Evolutionary conservation across 2,329 filamentous ascomycete genomes (phyloP).

Genomic region (Stromatinia cepivora): DNA sequence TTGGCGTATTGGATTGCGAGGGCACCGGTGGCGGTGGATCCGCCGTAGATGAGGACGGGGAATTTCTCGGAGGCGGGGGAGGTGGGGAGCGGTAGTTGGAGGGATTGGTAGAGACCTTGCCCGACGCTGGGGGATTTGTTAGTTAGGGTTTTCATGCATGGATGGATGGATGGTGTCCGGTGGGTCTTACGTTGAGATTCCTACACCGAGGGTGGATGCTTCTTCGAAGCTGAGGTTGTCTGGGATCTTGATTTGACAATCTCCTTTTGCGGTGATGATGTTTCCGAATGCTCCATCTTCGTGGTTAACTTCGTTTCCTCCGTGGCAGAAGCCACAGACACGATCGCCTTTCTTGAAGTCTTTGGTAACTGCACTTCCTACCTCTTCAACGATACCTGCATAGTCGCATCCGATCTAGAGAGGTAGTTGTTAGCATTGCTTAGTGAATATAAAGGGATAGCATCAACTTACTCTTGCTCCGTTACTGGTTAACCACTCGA

Average conservation of each 20-base stretch:
- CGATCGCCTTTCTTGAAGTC: conserved; percentile 51
- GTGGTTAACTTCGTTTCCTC: conserved; percentile 42
- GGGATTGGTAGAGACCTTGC: conserved; percentile 50
- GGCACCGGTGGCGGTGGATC: conserved; percentile 51
- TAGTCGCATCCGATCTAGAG: conserved; percentile 48
- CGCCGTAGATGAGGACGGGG: conserved; percentile 52
- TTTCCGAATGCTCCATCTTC: conserved; percentile 46
- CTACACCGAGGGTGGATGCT: conserved; percentile 43
- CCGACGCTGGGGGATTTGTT: conserved; percentile 45
- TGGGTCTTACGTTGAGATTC: conserved; percentile 31
- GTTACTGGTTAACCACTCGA: conserved; percentile 31
- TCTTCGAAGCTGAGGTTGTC: conserved; percentile 49
- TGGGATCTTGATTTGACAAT: conserved; percentile 48
- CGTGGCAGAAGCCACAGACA: conserved; percentile 46
- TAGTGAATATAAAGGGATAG: not conserved
- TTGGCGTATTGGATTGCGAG: conserved; percentile 53
- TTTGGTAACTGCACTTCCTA: conserved; percentile 47
- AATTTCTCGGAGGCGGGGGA: conserved; percentile 43
- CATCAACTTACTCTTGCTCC: conserved; percentile 29
- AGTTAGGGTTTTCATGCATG: not conserved
- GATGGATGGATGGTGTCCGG: conserved; percentile 21
- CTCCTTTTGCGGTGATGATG: conserved; percentile 41
- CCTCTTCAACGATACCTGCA: conserved; percentile 49
- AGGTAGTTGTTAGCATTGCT: not conserved
- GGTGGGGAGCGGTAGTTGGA: conserved; percentile 50